Base-by-base conservation (phyloP, 164 flowering plant genomes). In the Pachysandra terminalis region DNA sequence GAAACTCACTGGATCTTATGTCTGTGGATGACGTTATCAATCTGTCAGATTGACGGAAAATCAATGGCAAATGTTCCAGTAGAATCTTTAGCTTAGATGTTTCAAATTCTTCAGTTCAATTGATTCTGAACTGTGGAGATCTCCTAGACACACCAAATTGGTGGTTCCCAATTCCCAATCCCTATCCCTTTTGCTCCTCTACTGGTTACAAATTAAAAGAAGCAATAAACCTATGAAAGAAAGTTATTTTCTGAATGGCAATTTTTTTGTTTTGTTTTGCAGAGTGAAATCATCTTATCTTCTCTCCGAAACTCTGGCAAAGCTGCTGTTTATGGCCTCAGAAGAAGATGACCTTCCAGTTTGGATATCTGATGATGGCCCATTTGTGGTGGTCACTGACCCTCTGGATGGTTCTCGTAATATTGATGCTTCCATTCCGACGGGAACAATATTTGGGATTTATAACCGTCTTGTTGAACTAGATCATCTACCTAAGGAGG, bases 341-440 rank as follows among this genome's bases (percentile, higher is more conserved):
- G 98, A 95, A 80, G 98, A 95, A 82, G 91, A 87, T 74, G 96
- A 84, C 74, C 74, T 76, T 64, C 97, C 97, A 8, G 75, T 86
- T 74, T 90, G 96, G 93, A 79, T 95, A 53, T 64, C 71, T 51
- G 96, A 91, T 74, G 82, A 89, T 77, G 96, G 96, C 23, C 94
- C 92, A 52, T 95, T 84, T 82, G 91, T 91, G 67, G 98, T 91
- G 74, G 97, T 91, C 49, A 81, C 87, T 45, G 98, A 95, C 79
- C 97, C 96, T 69, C 85, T 95, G 5, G 98, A 95, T 78, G 98
- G 98, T 54, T 91, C 97, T 55, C 74, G 98, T 54, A 95, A 95
- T 73, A 95, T 95, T 51, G 98, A 95, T 79, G 97, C 97, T 25
- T 95, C 97, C 5, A 95, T 90, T 72, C 96, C 98, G 9, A 95